Evolutionary conservation across 495 filamentous ascomycete genomes (phyloP), one percentile per base, ranked within the genome.

Genomic region (Daldinia bambusicola): DNA sequence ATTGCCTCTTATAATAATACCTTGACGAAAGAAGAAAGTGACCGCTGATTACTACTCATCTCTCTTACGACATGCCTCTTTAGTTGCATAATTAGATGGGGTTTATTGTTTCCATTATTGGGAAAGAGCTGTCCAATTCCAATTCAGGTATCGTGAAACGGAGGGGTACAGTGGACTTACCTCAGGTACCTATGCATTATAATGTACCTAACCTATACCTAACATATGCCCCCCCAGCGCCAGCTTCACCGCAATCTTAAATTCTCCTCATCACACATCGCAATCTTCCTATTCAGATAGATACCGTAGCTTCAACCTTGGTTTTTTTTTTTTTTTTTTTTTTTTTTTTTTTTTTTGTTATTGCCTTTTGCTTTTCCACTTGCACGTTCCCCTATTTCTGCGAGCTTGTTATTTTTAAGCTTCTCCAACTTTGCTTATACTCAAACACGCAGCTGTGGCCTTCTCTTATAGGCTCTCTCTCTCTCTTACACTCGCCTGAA

Each of bases 221-320:
- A n/a, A n/a, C 50, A 32, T 53, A 52, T 1, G 50, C 31, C 26
- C 31, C 26, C 50, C 22, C 26, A 26, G 26, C 26, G 26, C 31
- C 2, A 13, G 50, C 50, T 53, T 53, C 50, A 53, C 50, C 50
- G 50, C 50, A 53, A 53, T 32, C 50, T 53, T 32, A 32, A 30
- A 53, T 14, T 32, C 30, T 53, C 50, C 22, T 32, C 22, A 53
- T 50, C 22, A 6, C 30, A 30, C 50, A 53, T 53, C 50, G 22
- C 50, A 53, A 53, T 53, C 50, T 53, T 53, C 26, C 50, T 53
- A 32, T 53, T 53, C 50, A 32, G 50, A 53, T 40, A 55, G 45
- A 63, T 43, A 36, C 59, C 53, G 57, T 57, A 36, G 41, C 55
- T 63, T 63, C 34, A 63, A 18, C 57, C 52, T 55, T 41, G 22